A percentile compares a stretch with the other conserved stretches of the same genome.
Conservation (phyloP, 2,329 filamentous ascomycete genomes). For the Fusarium zealandicum region DNA sequence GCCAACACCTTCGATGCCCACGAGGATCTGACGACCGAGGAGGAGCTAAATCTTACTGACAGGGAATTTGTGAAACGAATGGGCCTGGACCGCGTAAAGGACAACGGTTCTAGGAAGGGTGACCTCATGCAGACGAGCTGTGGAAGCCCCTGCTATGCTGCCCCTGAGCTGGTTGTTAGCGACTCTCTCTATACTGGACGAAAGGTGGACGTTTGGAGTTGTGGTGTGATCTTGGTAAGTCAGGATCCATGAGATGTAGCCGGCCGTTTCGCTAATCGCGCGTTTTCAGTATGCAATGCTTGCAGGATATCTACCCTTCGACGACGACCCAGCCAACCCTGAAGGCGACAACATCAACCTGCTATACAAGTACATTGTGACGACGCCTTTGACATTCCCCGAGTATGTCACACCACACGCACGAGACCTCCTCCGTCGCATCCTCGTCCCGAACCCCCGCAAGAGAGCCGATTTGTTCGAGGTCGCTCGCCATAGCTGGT, state of each 20-base stretch:
- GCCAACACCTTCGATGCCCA: constrained; percentile 93
- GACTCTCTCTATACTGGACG: constrained; percentile 96
- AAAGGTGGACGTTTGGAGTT: constrained; percentile 99
- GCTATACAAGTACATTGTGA: constrained; percentile 98
- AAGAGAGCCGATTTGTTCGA: constrained; percentile 97
- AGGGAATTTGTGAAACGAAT: constrained; percentile 86
- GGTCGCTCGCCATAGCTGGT: constrained; percentile 96
- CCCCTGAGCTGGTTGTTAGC: constrained; percentile 94
- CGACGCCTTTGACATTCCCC: constrained; percentile 94
- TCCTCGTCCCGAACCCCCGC: constrained; percentile 92
- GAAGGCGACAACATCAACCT: constrained; percentile 99
- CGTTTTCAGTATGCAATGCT: constrained; percentile 91
- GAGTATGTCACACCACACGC: constrained; percentile 99
- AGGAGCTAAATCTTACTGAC: constrained; percentile 86
- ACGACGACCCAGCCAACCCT: constrained; percentile 96
- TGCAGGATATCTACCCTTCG: constrained; percentile 95
- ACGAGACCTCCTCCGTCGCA: constrained; percentile 87
- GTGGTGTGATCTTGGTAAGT: constrained; percentile 94
- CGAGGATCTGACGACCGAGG: constrained; percentile 88
- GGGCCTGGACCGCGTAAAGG: constrained; percentile 81
- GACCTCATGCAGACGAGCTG: constrained; percentile 99
- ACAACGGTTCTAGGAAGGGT: constrained; percentile 80
- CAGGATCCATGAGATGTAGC: not conserved
- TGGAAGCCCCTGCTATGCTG: constrained; percentile 96
- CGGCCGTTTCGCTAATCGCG: constrained; percentile 15